Base-by-base conservation (phyloP, 805 yeast genomes). In the Saccharomyces kudriavzevii region DNA sequence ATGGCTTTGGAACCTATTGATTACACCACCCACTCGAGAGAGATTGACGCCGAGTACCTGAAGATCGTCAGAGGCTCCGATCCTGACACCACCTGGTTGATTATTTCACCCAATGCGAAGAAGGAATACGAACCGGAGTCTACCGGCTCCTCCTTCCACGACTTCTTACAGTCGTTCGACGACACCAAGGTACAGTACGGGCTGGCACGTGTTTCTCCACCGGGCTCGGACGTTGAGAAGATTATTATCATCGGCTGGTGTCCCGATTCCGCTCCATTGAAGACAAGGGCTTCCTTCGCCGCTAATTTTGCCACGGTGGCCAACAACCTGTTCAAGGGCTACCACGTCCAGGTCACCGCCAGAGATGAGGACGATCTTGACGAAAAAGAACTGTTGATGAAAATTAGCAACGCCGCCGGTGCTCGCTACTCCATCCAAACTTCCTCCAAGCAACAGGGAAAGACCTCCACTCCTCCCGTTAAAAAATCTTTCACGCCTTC, bases 311-410 rank as follows among this genome's bases (percentile, higher is more conserved):
- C 88, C 45, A 87, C 84, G 45, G 87, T 87, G 22, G 81, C 90
- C 27, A 67, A 67, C 49, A 82, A 77, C 55, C 75, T 82, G 22
- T 76, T 87, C 64, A 77, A 77, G 60, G 96, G 96, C 48, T 94
- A 92, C 72, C 99, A 94, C 68, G 91, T 94, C 52, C 97, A 94
- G 71, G 84, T 94, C 59, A 90, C 97, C 49, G 98, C 98, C n/a
- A 83, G 98, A 72, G 96, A 89, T 66, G 76, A 80, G 46, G 96
- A 90, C 65, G 99, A 94, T 69, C 77, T 95, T 67, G 87, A 89
- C 61, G 86, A 87, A 47, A 77, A 77, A 26, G 95, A 87, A 55
- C 79, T 94, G 54, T 69, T 89, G 60, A 77, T 81, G 47, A 84
- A 89, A 58, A 83, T 94, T 49, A 83, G 88, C 58, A 86, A 89